Conservation (phyloP, 225 moss, liverwort and hornwort species). For the Marchantia paleacea region DNA sequence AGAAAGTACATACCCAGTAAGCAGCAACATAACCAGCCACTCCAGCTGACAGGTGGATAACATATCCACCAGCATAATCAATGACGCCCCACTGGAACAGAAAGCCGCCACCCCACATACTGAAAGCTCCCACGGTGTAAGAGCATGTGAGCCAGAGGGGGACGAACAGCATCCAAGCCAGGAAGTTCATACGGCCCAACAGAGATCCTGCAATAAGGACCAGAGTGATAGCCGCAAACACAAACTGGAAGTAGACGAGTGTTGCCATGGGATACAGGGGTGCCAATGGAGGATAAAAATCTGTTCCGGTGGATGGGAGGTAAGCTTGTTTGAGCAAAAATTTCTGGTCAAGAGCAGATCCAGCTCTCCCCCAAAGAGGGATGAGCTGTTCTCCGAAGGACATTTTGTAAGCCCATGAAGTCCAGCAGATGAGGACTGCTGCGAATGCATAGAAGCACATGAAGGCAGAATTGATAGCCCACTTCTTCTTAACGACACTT, state of each 20-base stretch:
- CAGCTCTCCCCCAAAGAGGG: slow-evolving; percentile 43
- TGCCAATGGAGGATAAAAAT: not conserved
- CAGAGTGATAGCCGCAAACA: slow-evolving; percentile 46
- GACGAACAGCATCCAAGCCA: slow-evolving; percentile 35
- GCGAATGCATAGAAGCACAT: slow-evolving; percentile 47
- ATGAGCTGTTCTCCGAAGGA: slow-evolving; percentile 43
- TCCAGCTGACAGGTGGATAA: slow-evolving; percentile 24
- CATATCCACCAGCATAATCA: slow-evolving; percentile 22
- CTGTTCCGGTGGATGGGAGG: slow-evolving; percentile 26
- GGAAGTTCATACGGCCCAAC: slow-evolving; percentile 43
- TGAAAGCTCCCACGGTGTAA: slow-evolving; percentile 26
- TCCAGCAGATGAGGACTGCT: slow-evolving; percentile 43
- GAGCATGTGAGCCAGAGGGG: slow-evolving; percentile 28
- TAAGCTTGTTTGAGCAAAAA: slow-evolving; percentile 37
- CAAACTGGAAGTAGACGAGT: slow-evolving; percentile 47
- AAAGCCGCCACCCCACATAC: slow-evolving; percentile 24
- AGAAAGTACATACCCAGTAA: slow-evolving; percentile 33
- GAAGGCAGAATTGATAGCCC: slow-evolving; percentile 50
- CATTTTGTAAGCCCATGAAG: slow-evolving; percentile 45
- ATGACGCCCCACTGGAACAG: slow-evolving; percentile 29
- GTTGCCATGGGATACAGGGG: slow-evolving; percentile 36
- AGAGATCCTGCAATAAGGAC: slow-evolving; percentile 41
- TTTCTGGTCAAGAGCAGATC: slow-evolving; percentile 30
- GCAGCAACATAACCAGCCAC: slow-evolving; percentile 34
- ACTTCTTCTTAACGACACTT: slow-evolving; percentile 50